Conservation (phyloP, 2,329 filamentous ascomycete species). For the Fusarium euwallaceae region DNA sequence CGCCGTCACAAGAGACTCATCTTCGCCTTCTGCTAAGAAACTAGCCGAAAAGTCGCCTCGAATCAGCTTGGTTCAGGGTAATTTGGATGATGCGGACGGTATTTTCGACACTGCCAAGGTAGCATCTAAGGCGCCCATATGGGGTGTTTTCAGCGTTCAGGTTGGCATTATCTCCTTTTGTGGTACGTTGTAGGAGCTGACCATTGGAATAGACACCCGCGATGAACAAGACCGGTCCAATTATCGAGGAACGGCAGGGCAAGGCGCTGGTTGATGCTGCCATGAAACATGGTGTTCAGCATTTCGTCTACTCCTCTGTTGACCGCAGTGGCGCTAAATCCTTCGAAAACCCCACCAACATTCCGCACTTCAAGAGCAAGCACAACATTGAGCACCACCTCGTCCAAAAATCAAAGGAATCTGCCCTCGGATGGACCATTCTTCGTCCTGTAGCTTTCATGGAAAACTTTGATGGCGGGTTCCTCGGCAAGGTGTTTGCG, state of each 20-base stretch:
- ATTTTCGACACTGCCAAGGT: slow-evolving; percentile 57
- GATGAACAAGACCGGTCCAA: not conserved
- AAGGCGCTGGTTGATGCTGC: slow-evolving; percentile 68
- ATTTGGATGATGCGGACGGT: slow-evolving; percentile 63
- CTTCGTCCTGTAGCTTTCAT: slow-evolving; percentile 57
- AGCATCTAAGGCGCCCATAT: not conserved
- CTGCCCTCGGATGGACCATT: slow-evolving; percentile 53
- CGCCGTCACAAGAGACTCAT: slow-evolving; percentile 70
- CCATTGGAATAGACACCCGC: not conserved
- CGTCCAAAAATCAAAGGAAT: slow-evolving; percentile 54
- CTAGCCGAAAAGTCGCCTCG: slow-evolving; percentile 59
- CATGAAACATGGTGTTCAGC: slow-evolving; percentile 65
- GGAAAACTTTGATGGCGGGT: slow-evolving; percentile 53
- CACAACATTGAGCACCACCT: slow-evolving; percentile 72
- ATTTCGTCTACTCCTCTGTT: slow-evolving; percentile 73
- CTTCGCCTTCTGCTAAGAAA: slow-evolving; percentile 63
- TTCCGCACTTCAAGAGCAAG: slow-evolving; percentile 73
- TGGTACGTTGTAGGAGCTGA: not conserved
- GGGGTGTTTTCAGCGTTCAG: not conserved
- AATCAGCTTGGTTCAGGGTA: slow-evolving; percentile 69
- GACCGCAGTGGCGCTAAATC: slow-evolving; percentile 70
- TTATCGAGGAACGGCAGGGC: slow-evolving; percentile 57
- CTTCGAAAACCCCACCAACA: slow-evolving; percentile 62
- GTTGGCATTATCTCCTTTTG: not conserved
- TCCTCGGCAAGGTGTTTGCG: slow-evolving; percentile 50